Evolutionary conservation across 768 basidiomycete species (phyloP), one percentile per base, ranked within the genome.

Genomic region (Phlegmacium glaucopus): DNA sequence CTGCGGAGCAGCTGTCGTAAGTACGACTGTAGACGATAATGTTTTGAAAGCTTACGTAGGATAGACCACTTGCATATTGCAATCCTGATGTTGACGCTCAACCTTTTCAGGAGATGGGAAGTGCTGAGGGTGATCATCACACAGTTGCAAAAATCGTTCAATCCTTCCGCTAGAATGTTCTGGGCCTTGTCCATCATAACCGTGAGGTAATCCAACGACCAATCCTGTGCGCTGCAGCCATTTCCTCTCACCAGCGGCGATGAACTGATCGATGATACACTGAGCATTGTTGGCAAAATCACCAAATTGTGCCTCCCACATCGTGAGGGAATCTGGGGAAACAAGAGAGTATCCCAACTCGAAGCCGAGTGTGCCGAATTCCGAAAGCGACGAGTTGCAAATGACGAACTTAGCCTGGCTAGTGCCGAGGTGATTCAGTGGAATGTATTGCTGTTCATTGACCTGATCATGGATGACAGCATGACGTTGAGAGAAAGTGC

Each of bases 221-320:
- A 98, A 64, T 18, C 95, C 95, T 30, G 83, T 87, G 49, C 95
- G 83, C 68, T 98, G 95, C 37, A 97, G 63, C 95, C 95, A 99
- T 66, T 99, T 99, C 53, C 94, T 77, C 70, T 99, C 95, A 34
- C 96, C 95, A 18, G 95, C 86, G 16, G 94, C 92, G 53, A 99
- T 90, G 74, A 97, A 99, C 68, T 99, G 96, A 63, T 99, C 95
- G 58, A 99, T 96, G 67, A 98, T 95, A 65, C 86, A 87, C 67
- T 97, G 95, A 3, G 94, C 95, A 56, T 90, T 94, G 73, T 98
- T 97, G 28, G 88, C 94, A 64, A 97, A 98, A 70, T 97, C 95
- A 63, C 95, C 95, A 60, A 98, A 94, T 66, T 98, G 95, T 12
- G 95, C 96, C 66, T 98, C 96, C 96, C 95, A 99, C 61, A 99